Evolutionary conservation across 2,329 filamentous ascomycete species (phyloP).

Genomic region (Talaromyces pinophilus): DNA sequence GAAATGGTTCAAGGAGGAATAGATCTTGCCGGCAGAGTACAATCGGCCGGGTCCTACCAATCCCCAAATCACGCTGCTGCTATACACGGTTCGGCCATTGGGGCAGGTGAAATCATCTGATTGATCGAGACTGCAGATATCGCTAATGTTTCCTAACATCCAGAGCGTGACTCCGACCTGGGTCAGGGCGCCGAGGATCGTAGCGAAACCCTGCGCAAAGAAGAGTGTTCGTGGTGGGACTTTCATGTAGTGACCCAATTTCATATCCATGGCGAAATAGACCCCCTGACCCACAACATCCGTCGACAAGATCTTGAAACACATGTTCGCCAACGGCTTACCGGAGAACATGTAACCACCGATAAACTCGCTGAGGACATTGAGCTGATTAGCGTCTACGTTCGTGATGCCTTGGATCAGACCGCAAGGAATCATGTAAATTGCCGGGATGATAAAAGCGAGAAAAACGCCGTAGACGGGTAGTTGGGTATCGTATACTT

Average conservation of each 20-base stretch:
- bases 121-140: constrained; percentile 46
- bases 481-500: constrained; percentile 47
- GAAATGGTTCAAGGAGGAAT: constrained; percentile 52
- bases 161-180: constrained; percentile 44
- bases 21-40: constrained; percentile 51
- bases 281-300: constrained; percentile 50
- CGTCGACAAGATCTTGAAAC: constrained; percentile 48
- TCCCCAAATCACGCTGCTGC: constrained; percentile 54
- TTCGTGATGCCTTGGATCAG: constrained; percentile 50
- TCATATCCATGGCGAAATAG: constrained; percentile 54
- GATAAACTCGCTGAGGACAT: constrained; percentile 49
- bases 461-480: constrained; percentile 49
- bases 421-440: constrained; percentile 50
- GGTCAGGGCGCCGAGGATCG: constrained; percentile 50
- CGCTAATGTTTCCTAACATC: constrained; percentile 44
- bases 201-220: constrained; percentile 51
- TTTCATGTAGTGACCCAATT: constrained; percentile 56
- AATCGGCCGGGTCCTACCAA: constrained; percentile 54
- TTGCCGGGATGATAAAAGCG: constrained; percentile 42
- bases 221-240: constrained; percentile 53
- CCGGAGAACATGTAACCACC: constrained; percentile 50
- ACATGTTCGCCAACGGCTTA: constrained; percentile 49
- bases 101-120: constrained; percentile 53
- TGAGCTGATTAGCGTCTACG: constrained; percentile 47
- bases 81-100: constrained; percentile 52